Evolutionary conservation across 1,284 basidiomycete genomes (phyloP), one percentile per base, ranked within the genome.

Genomic region (Sphagnurus paluster): DNA sequence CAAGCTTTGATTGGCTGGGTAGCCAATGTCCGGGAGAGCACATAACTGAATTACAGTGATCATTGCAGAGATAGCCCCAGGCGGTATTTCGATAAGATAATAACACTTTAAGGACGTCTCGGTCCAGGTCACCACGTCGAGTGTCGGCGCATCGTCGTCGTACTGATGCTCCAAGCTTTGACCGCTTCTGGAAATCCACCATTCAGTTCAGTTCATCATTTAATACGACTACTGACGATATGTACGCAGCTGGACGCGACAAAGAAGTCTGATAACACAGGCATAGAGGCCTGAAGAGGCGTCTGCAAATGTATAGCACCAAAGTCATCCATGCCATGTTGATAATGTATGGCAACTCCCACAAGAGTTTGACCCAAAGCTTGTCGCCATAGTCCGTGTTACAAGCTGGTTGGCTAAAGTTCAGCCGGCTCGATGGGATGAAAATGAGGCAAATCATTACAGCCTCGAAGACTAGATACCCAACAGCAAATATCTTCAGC

Each of bases 401-500:
- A 19, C 49, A 50, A 28, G 39, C 44, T 6, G 49, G 49, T 21
- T 50, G 49, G 7, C 21, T 41, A 29, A 46, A 49, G 5, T 3
- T 16, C 2, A 34, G 2, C 1, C 9, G 5, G n/a, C 25, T 32
- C 9, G 38, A 26, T 10, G 49, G 39, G 20, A 36, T 26, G 24
- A 38, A 42, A 4, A 50, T 30, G 9, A 43, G 5, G n/a, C 43
- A 41, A 5, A 42, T 30, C 48, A 50, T 37, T 1, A 14, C 24
- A 14, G 33, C 26, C 19, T 46, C 44, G 13, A 39, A 46, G 1
- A 23, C 20, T 14, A 50, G 13, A 30, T 34, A 42, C 1, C 14
- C 5, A 4, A 50, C 2, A 3, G 35, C 30, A 9, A 46, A 11
- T 3, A 35, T 1, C 23, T 42, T 50, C 34, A 46, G 11, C 2